These are phyloP conservation scores for Cladorrhinum sp. DNA, from an alignment of 2,329 filamentous ascomycete species.

Conservation along the genomic window DNA sequence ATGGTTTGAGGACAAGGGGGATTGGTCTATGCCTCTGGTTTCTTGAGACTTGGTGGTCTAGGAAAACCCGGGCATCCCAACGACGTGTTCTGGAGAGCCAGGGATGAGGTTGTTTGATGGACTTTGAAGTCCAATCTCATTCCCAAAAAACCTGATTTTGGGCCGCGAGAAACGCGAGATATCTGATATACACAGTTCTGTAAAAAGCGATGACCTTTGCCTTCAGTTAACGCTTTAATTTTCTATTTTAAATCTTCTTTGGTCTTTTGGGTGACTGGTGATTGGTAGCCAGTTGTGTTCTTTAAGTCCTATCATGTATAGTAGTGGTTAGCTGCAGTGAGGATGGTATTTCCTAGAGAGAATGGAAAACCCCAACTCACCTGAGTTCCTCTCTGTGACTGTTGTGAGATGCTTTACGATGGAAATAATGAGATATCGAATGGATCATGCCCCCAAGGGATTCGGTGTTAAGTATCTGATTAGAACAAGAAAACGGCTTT, in stretches of 20 bases:
- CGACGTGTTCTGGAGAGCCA: background rate
- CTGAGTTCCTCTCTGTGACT: background rate
- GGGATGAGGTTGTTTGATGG: constrained; percentile 20
- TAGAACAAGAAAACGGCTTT: no score
- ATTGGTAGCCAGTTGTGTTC: background rate
- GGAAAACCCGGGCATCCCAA: constrained; percentile 26
- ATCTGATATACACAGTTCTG: background rate
- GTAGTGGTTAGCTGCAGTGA: background rate
- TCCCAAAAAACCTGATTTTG: background rate
- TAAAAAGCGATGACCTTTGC: background rate
- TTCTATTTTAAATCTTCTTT: background rate
- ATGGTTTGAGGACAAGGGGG: constrained; percentile 16
- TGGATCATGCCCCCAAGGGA: no score
- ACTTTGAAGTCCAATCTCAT: constrained; percentile 10
- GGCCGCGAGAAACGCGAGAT: background rate
- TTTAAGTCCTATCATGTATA: background rate
- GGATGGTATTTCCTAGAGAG: background rate
- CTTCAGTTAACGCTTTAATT: background rate
- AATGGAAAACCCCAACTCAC: no score
- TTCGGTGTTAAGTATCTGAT: no score
- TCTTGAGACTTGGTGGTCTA: constrained; percentile 27
- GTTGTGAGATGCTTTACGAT: no score
- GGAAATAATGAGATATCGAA: no score
- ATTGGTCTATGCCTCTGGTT: constrained; percentile 27
- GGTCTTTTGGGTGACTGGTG: background rate